Conservation (phyloP, 208 protist species). For the Leishmania martiniquensis region DNA sequence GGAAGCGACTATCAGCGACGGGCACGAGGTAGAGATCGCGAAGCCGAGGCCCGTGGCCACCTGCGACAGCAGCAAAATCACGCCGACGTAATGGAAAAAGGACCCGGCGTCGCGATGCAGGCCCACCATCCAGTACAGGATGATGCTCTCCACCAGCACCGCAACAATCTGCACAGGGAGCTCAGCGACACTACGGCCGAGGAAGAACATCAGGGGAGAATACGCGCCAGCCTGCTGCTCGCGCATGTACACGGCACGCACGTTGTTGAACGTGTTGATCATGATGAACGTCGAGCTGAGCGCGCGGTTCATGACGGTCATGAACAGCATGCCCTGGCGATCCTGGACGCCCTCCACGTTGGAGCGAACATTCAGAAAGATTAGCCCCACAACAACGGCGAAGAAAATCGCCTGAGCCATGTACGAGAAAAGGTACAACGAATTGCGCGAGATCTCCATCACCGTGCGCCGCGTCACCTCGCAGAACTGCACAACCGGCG, state of each 20-base stretch:
- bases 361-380: conserved; percentile 66
- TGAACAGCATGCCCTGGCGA: conserved; percentile 70
- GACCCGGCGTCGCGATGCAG: conserved; percentile 38
- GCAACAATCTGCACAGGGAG: conserved; percentile 56
- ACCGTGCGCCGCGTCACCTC: conserved; percentile 50
- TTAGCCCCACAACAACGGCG: conserved; percentile 63
- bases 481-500: conserved; percentile 50
- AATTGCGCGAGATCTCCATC: conserved; percentile 49
- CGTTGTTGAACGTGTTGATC: conserved; percentile 53
- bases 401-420: conserved; percentile 69
- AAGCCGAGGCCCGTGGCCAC: conserved; percentile 64
- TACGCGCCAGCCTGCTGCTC: conserved; percentile 78
- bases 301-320: conserved; percentile 59
- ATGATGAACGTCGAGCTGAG: conserved; percentile 63
- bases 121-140: conserved; percentile 72
- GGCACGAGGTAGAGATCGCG: conserved; percentile 46
- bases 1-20: conserved; percentile 41
- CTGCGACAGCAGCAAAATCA: conserved; percentile 48
- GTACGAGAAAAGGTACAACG: conserved; percentile 48
- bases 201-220: conserved; percentile 60
- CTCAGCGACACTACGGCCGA: conserved; percentile 47
- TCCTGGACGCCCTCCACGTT: conserved; percentile 63
- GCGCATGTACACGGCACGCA: conserved; percentile 58
- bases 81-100: conserved; percentile 73
- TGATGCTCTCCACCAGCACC: conserved; percentile 41